Conservation (phyloP, 306 rosid species). For the Adenanthera pavonina region DNA sequence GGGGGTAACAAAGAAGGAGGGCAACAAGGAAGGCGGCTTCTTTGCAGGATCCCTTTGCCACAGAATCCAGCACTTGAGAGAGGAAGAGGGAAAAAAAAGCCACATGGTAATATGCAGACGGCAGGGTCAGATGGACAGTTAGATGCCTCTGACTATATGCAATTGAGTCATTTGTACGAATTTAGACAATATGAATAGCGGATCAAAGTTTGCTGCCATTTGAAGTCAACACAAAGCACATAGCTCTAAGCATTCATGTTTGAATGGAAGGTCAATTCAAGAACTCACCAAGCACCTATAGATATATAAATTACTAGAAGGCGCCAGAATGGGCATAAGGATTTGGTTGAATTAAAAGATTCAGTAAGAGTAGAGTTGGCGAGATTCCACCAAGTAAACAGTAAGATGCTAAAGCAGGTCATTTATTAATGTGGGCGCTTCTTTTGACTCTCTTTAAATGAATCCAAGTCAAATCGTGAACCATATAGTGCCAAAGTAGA, state of each 20-base stretch:
- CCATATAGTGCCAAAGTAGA: slow-evolving; percentile 11
- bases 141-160: neutral
- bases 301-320: neutral
- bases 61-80: neutral
- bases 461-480: slow-evolving; percentile 22
- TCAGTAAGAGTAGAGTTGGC: neutral
- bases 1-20: too few relatives aligned
- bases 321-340: neutral
- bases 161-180: neutral
- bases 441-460: neutral
- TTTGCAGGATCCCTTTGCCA: too few relatives aligned
- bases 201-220: neutral
- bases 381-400: slow-evolving; percentile 25
- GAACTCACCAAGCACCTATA: neutral
- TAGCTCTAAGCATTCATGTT: neutral
- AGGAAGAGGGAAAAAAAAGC: neutral
- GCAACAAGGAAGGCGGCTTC: too few relatives aligned
- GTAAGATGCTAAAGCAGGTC: slow-evolving; percentile 18
- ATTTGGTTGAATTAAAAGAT: slow-evolving; percentile 14
- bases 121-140: neutral
- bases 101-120: neutral
- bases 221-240: neutral
- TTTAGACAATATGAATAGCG: neutral
- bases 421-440: neutral
- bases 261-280: neutral